These are phyloP conservation scores for Streptanthus diversifolius DNA, from an alignment of 345 rosid genomes.

Conservation along the genomic window DNA sequence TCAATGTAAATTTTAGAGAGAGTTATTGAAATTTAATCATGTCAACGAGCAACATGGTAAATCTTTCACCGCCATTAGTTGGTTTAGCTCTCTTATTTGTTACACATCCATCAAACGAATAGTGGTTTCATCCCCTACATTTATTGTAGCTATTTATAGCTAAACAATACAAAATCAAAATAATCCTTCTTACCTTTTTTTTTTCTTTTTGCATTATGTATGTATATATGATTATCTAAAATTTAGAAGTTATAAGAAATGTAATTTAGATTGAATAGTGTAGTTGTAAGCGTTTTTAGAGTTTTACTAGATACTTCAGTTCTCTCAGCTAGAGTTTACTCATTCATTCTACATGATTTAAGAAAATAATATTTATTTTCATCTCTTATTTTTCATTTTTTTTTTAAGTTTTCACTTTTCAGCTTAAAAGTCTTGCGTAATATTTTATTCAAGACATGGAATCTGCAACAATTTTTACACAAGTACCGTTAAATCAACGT, in stretches of 20 bases:
- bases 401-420: too few species aligned
- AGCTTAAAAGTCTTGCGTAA: background rate
- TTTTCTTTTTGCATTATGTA: background rate
- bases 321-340: background rate
- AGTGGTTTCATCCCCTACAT: background rate
- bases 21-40: background rate
- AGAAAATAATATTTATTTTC: background rate
- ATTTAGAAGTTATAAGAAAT: background rate
- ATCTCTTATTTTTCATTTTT: background rate
- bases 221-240: background rate
- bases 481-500: constrained; percentile 29
- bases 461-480: constrained; percentile 20
- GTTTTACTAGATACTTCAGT: background rate
- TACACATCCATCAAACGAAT: background rate
- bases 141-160: constrained; percentile 16
- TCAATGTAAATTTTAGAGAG: background rate
- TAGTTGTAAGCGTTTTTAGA: background rate
- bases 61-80: background rate
- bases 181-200: background rate
- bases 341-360: background rate
- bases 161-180: background rate
- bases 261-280: background rate
- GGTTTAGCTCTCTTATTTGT: background rate
- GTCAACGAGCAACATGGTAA: background rate
- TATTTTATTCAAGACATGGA: constrained; percentile 14